Base-by-base conservation (phyloP, 768 basidiomycete genomes). In the Gloeostereum incarnatum region DNA sequence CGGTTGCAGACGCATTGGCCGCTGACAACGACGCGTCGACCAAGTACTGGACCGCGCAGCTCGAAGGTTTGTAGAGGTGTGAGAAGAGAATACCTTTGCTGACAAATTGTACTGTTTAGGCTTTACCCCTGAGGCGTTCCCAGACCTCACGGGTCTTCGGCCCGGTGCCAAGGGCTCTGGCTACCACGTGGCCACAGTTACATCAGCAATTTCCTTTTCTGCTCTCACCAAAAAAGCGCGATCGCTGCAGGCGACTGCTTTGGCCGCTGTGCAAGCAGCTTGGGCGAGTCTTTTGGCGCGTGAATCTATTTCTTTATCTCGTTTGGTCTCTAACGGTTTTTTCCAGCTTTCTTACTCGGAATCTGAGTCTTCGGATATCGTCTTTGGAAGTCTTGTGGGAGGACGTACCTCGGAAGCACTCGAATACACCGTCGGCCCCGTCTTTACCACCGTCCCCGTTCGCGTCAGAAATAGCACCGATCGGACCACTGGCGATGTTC, bases 131-230 rank as follows among this genome's bases (percentile, higher is more conserved):
- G 39, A 40, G 16, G 27, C 32, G 2, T 40, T 40, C 22, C 39
- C 39, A 21, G 39, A 40, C 16, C 39, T 40, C 19, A 31, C 39
- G 6, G 39, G 39, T 34, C 31, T 40, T 14, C 39, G 39, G 17
- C 39, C 27, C n/a, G 24, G 19, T 13, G 39, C 39, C 14, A 40
- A 40, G 25, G 6, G 13, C 21, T 10, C 39, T 6, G 39, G 39
- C 14, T 31, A 40, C 21, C 39, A 40, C 34, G 39, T 40, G 16
- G 32, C 39, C 4, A 35, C 39, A 9, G 31, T 40, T 18, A 40
- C 18, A 13, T 40, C 39, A 16, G 32, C 31, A 9, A 33, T 29
- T 7, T 5, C 31, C 8, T 40, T 40, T 22, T 40, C 39, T 7
- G 19, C 32, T 6, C 18, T 40, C 13, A 13, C 20, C 7, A 31